A percentile compares a stretch with the other conserved stretches of the same genome.
phyloP scores from a whole-genome alignment of 75 land plant species.

The Azolla pinnata region DNA sequence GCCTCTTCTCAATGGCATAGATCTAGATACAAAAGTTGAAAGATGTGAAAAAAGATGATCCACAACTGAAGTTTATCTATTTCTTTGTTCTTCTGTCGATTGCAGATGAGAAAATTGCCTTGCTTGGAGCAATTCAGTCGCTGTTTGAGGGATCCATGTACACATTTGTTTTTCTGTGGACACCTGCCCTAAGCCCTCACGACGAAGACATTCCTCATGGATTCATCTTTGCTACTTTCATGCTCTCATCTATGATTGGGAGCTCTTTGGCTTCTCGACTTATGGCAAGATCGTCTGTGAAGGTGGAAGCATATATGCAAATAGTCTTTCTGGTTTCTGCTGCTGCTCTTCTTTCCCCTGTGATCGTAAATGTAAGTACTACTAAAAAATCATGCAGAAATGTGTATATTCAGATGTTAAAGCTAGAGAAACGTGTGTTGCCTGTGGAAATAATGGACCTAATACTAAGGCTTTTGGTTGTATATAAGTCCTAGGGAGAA shows the following conservation, averaged over 20 bases:
- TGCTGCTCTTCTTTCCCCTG: slow-evolving; percentile 59
- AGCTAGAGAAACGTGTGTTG: too few relatives aligned
- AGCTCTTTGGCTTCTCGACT: slow-evolving; percentile 86
- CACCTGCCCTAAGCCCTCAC: slow-evolving; percentile 89
- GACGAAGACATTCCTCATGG: slow-evolving; percentile 94
- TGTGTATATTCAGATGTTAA: too few relatives aligned
- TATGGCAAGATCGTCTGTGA: slow-evolving; percentile 48
- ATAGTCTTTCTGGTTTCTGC: slow-evolving; percentile 71
- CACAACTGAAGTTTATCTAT: too few relatives aligned
- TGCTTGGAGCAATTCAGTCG: slow-evolving; percentile 94
- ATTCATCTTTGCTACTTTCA: slow-evolving; percentile 94
- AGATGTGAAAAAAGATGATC: too few relatives aligned
- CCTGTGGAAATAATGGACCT: background rate
- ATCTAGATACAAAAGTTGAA: too few relatives aligned
- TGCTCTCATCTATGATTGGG: slow-evolving; percentile 94
- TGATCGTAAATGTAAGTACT: slow-evolving; percentile 57
- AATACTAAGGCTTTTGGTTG: background rate
- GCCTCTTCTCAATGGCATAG: too few relatives aligned
- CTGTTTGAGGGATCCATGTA: slow-evolving; percentile 98
- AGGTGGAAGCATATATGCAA: slow-evolving; percentile 88
- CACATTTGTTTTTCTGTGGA: slow-evolving; percentile 97
- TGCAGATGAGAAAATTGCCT: slow-evolving; percentile 92
- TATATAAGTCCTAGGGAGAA: too few relatives aligned
- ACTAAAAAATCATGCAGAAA: background rate
- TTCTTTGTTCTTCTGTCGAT: background rate